Conservation (phyloP, 2,329 filamentous ascomycete species). For the Penicillium janthinellum region DNA sequence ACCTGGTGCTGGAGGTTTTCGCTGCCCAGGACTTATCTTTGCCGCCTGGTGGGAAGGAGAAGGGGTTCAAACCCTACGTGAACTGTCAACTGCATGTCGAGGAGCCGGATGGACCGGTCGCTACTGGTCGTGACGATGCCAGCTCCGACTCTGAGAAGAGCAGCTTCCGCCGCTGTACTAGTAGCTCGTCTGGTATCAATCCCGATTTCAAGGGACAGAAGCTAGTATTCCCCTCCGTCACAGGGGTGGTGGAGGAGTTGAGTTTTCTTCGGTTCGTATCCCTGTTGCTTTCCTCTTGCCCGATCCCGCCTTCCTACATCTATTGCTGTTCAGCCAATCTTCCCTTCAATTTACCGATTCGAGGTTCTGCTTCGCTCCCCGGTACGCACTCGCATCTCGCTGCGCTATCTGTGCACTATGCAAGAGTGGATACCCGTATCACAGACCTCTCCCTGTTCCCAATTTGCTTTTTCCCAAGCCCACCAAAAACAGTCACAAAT, state of each 20-base stretch:
- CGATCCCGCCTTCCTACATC: not conserved
- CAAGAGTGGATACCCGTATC: not conserved
- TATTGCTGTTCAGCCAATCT: not conserved
- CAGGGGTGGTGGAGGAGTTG: conserved; percentile 66
- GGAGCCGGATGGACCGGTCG: conserved; percentile 54
- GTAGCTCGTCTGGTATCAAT: conserved; percentile 59
- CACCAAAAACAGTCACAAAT: not conserved
- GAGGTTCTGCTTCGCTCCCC: not conserved
- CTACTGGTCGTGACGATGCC: conserved; percentile 50
- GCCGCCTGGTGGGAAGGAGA: conserved; percentile 57
- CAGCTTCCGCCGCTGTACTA: conserved; percentile 62
- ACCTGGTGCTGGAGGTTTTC: conserved; percentile 71
- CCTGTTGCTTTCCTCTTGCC: conserved; percentile 8
- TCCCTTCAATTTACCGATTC: not conserved
- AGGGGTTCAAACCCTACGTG: conserved; percentile 71
- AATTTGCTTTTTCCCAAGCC: not conserved
- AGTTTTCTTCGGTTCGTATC: conserved; percentile 69
- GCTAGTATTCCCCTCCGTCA: conserved; percentile 60
- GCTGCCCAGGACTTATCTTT: conserved; percentile 77
- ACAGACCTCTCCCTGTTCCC: not conserved
- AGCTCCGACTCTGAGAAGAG: conserved; percentile 44
- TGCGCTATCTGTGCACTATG: not conserved
- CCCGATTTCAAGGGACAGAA: conserved; percentile 65
- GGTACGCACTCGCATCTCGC: not conserved
- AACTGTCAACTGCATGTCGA: conserved; percentile 82